These are phyloP conservation scores for Epicoccum nigrum DNA, from an alignment of 2,329 filamentous ascomycete genomes.

Conservation along the genomic window DNA sequence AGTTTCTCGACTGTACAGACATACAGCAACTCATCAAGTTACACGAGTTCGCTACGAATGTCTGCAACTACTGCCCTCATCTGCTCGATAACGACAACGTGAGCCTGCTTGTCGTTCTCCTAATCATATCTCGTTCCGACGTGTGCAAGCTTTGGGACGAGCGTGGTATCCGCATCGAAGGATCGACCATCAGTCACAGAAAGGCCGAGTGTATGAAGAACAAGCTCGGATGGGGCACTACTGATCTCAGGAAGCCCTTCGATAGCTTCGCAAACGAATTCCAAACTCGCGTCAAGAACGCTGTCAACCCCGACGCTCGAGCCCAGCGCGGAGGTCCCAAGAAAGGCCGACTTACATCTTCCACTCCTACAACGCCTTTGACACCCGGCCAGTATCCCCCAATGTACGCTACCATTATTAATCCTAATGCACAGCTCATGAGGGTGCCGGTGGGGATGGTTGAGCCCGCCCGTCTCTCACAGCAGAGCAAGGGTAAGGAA, in stretches of 20 bases:
- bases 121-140: slow-evolving; percentile 45
- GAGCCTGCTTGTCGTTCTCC: slow-evolving; percentile 43
- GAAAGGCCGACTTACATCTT: slow-evolving; percentile 28
- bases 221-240: slow-evolving; percentile 43
- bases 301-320: slow-evolving; percentile 38
- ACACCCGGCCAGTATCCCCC: slow-evolving; percentile 22
- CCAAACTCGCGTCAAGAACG: slow-evolving; percentile 46
- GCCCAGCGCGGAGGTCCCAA: slow-evolving; percentile 25
- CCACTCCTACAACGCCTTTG: slow-evolving; percentile 25
- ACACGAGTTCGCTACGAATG: slow-evolving; percentile 43
- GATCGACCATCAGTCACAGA: slow-evolving; percentile 47
- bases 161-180: slow-evolving; percentile 48
- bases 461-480: no score
- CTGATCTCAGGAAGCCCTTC: slow-evolving; percentile 44
- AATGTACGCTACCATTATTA: no score
- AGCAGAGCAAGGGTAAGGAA: no score
- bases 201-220: slow-evolving; percentile 48
- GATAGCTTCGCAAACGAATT: slow-evolving; percentile 44
- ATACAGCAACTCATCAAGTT: slow-evolving; percentile 40
- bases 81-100: slow-evolving; percentile 49
- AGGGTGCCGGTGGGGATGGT: no score
- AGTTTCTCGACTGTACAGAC: slow-evolving; percentile 42
- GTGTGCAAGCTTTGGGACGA: slow-evolving; percentile 44
- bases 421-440: no score
- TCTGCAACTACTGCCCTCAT: slow-evolving; percentile 47